These are phyloP conservation scores for Phoenix dactylifera DNA, from an alignment of 176 grass and related monocot genomes.

Conservation along the genomic window DNA sequence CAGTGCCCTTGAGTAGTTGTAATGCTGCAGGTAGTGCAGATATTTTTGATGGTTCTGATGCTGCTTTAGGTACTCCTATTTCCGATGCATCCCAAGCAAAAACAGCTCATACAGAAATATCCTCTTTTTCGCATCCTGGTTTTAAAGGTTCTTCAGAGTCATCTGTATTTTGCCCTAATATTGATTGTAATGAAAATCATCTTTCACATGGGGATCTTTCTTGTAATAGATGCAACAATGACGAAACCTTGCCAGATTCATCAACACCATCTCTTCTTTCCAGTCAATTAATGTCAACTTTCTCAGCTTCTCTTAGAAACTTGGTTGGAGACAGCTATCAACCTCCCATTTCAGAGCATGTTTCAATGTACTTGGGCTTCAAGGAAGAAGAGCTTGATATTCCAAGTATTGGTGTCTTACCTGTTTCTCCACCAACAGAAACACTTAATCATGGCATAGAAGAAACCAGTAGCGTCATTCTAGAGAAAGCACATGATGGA, in stretches of 20 bases:
- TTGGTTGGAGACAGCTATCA: background rate
- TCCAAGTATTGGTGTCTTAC: no score
- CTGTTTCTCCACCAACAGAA: background rate
- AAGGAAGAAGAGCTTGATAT: background rate
- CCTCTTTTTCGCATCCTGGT: no score
- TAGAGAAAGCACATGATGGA: constrained; percentile 8
- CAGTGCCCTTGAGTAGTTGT: background rate
- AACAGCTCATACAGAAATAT: no score
- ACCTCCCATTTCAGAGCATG: background rate
- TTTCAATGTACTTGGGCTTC: background rate
- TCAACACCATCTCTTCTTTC: background rate
- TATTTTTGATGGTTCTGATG: background rate
- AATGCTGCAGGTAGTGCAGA: background rate
- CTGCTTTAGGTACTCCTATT: constrained; percentile 4
- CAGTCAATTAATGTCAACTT: background rate
- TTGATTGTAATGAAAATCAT: background rate
- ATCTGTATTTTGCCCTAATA: no score
- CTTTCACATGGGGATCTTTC: background rate
- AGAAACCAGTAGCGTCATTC: background rate
- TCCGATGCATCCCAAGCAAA: background rate
- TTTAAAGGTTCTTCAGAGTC: no score
- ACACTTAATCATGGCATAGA: background rate
- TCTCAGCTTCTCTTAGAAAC: background rate
- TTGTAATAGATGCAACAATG: background rate
- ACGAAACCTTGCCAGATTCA: background rate